These are phyloP conservation scores for Pythium rishiriense DNA, from an alignment of 352 stramenopile genomes.

Conservation along the genomic window DNA sequence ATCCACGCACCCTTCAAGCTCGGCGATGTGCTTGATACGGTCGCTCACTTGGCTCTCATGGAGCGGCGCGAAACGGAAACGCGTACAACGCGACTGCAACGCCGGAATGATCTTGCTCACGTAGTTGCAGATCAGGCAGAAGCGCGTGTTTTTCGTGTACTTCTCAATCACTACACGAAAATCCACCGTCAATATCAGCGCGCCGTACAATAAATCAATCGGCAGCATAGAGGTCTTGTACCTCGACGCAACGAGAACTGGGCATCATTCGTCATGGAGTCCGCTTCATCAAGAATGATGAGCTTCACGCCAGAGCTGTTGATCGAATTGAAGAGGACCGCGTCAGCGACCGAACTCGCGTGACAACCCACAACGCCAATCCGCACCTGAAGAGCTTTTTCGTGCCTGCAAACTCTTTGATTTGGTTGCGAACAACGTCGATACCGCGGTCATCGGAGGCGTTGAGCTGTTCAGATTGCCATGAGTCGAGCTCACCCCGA, in stretches of 20 bases:
- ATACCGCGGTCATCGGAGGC: constrained; percentile 97
- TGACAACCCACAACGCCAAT: background rate
- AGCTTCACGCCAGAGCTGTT: constrained; percentile 91
- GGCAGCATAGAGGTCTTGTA: constrained; percentile 20
- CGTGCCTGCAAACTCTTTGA: constrained; percentile 98
- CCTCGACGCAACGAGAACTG: constrained; percentile 94
- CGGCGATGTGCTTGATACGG: constrained; percentile 79
- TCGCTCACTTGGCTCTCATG: constrained; percentile 72
- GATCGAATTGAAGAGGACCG: background rate
- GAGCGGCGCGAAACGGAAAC: constrained; percentile 84
- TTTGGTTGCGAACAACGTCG: constrained; percentile 97
- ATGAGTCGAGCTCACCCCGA: too few relatives aligned
- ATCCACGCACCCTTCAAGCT: constrained; percentile 68
- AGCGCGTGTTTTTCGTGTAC: constrained; percentile 97
- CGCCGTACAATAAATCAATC: background rate
- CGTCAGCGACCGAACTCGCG: background rate
- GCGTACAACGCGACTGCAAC: constrained; percentile 96
- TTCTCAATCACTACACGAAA: constrained; percentile 93
- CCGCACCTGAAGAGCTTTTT: constrained; percentile 93
- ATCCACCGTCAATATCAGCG: background rate
- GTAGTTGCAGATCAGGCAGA: constrained; percentile 99
- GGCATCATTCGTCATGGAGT: constrained; percentile 97
- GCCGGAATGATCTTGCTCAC: constrained; percentile 99
- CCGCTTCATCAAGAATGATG: constrained; percentile 98
- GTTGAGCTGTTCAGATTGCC: constrained; percentile 86